Evolutionary conservation across 371 early-diverging fungal species (phyloP).

Genomic region (Cladochytrium tenue): DNA sequence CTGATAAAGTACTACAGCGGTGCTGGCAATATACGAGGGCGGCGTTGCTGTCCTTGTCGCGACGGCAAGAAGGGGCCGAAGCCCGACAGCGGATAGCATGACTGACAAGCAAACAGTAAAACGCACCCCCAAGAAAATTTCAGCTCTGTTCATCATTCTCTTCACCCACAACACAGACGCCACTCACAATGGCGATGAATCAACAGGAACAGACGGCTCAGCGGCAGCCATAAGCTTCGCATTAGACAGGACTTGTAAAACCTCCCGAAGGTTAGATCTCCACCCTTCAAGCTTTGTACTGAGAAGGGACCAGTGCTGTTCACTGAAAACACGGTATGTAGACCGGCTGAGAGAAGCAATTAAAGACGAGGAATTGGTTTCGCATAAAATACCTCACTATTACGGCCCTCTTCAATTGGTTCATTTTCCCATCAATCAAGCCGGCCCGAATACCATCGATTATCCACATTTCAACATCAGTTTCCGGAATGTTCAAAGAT

Average conservation of each 20-base stretch:
- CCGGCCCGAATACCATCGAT: constrained; percentile 91
- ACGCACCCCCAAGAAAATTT: too few relatives aligned
- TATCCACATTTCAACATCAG: constrained; percentile 90
- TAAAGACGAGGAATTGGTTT: too few relatives aligned
- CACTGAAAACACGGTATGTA: constrained; percentile 81
- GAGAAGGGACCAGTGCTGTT: constrained; percentile 79
- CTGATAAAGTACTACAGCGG: not conserved
- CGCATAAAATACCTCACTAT: constrained; percentile 46
- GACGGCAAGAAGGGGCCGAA: too few relatives aligned
- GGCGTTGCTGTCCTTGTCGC: too few relatives aligned
- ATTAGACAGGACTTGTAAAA: constrained; percentile 79
- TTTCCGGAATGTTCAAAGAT: constrained; percentile 71
- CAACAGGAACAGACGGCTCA: constrained; percentile 8
- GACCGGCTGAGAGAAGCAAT: constrained; percentile 74
- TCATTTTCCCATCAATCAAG: constrained; percentile 90
- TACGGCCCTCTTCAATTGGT: constrained; percentile 82
- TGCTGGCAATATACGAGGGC: not conserved
- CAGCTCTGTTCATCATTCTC: too few relatives aligned
- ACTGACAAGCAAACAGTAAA: too few relatives aligned
- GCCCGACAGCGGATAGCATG: too few relatives aligned
- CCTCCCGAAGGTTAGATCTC: constrained; percentile 76
- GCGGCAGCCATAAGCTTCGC: constrained; percentile 69
- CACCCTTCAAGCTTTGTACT: constrained; percentile 71
- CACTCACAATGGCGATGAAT: too few relatives aligned
- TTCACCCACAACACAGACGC: too few relatives aligned